Evolutionary conservation across 2,329 filamentous ascomycete genomes (phyloP), one percentile per base, ranked within the genome.

Genomic region (Neonectria sp.): DNA sequence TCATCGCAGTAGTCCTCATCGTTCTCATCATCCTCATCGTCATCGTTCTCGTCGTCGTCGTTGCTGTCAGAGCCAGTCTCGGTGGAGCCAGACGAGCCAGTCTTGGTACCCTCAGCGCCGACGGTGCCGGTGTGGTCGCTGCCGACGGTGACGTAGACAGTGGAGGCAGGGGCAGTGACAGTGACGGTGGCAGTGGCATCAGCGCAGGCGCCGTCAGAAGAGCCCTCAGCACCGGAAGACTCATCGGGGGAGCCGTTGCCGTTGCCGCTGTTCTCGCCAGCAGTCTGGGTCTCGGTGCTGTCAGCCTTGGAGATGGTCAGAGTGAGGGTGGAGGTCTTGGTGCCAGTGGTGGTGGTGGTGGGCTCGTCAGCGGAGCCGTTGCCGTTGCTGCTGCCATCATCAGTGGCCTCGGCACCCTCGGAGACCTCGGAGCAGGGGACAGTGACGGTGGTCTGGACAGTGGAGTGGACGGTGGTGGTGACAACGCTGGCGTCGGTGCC

Each of bases 391-490:
- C 61, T 69, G 48, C 63, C 67, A 5, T 68, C 62, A 12, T 51
- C 60, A 35, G 71, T 75, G 53, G 58, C 64, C 60, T 73, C 21
- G 8, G 71, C 68, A 27, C 43, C 69, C 37, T 63, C 57, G n/a
- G 68, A 21, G 52, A 59, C 62, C 52, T 62, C 58, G 37, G 67
- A 62, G 73, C 72, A 70, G 29, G 76, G 72, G 61, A 80, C 72
- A 25, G 77, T 79, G 61, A 79, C 60, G 68, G 83, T 83, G 72
- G 80, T 75, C 74, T 82, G 72, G 71, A 82, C 76, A 67, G 83
- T 85, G 67, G 81, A 79, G 58, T 77, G 83, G 67, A 87, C 76
- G 63, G 83, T 81, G 74, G 83, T 85, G 68, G 78, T 79, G 80
- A 84, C 68, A 75, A 83, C 58, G 29, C 72, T 73, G 65, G 75